Conservation (phyloP, 805 yeast genomes). For the Hanseniaspora meyeri region DNA sequence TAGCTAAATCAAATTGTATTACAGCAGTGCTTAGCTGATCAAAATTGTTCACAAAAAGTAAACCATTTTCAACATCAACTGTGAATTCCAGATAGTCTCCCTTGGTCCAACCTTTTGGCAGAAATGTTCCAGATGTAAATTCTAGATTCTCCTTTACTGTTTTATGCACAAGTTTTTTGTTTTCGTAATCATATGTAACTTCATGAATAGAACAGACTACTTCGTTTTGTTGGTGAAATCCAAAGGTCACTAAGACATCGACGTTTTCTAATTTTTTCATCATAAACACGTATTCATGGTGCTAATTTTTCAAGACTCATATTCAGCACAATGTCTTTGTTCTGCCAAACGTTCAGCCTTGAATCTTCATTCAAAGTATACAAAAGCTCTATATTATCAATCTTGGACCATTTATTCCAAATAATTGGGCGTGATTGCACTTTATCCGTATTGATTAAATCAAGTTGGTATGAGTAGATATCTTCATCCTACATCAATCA, state of each 20-base stretch:
- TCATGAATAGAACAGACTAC: neutral
- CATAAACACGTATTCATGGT: neutral
- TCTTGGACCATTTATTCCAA: neutral
- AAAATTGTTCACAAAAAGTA: neutral
- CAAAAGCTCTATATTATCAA: neutral
- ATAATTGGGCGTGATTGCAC: neutral
- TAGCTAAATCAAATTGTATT: neutral
- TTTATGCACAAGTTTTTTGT: neutral
- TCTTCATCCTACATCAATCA: conserved; percentile 6
- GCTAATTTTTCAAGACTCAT: neutral
- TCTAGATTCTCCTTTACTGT: neutral
- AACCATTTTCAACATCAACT: neutral
- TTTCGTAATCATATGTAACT: neutral
- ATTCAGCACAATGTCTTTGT: neutral
- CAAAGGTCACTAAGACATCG: neutral
- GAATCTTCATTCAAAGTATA: neutral
- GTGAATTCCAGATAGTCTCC: neutral
- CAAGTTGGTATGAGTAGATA: neutral
- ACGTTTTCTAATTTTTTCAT: too few relatives aligned
- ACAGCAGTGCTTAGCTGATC: neutral
- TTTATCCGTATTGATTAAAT: neutral
- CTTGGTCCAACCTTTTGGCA: neutral
- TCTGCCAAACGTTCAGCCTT: neutral
- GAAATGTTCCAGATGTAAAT: neutral
- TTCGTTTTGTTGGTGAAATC: neutral